Base-by-base conservation (phyloP, 352 stramenopile species). In the Globisporangium iwayamae region DNA sequence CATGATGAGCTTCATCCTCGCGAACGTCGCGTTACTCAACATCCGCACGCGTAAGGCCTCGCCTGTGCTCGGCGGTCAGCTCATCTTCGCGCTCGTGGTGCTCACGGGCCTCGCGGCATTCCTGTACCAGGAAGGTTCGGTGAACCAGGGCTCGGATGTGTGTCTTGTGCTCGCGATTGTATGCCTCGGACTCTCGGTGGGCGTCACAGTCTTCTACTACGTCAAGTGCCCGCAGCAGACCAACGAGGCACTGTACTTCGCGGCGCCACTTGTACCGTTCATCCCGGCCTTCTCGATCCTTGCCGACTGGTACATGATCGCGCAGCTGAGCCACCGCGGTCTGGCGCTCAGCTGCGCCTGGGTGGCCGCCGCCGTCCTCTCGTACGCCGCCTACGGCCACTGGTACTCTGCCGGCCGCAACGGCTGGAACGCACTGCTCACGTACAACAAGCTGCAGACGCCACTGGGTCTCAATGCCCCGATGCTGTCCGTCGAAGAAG, bases 1-100 rank as follows among this genome's bases (percentile, higher is more conserved):
- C 38, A 60, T 96, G 25, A 46, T 96, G n/a, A 34, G 30, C 30
- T 96, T 96, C 68, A 90, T 93, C 62, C 73, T 94, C 54, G 76
- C 87, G 22, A 93, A 95, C 59, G 65, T 75, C 25, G 81, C 83
- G 57, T 69, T 94, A 7, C 63, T 89, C 7, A 65, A 93, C 28
- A 66, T 84, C n/a, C 83, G 85, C 60, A 89, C 74, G 57, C 75
- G 74, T 47, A 66, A 83, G 7, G 61, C 72, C 34, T 90, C 81
- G 22, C 80, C 84, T 6, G 65, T 52, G 14, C 41, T 83, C n/a
- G 65, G 75, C 0, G 60, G 75, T 14, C 66, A 64, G 34, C 63
- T 86, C 54, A 71, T 79, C 6, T 67, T 48, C 10, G 56, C 60
- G 18, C 71, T 88, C 6, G 69, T 87, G 45, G 67, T 78, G 20